These are phyloP conservation scores for Lycium ferocissimum DNA, from an alignment of 257 asterid genomes.

Conservation along the genomic window DNA sequence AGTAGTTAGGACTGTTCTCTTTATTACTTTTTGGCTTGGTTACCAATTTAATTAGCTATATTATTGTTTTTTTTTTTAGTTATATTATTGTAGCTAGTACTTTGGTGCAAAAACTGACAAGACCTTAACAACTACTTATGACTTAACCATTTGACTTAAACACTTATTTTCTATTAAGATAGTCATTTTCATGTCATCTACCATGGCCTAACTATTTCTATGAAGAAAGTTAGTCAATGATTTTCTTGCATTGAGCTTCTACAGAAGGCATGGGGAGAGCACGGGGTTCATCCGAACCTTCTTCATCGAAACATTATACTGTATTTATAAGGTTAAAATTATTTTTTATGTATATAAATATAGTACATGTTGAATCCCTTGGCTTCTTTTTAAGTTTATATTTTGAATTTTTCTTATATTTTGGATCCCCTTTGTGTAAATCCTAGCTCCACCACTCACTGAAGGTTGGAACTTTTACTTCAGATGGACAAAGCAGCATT, in stretches of 20 bases:
- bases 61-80: neutral
- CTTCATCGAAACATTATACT: no score
- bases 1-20: neutral
- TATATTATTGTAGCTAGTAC: constrained; percentile 11
- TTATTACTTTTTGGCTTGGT: neutral
- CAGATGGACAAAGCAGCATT: constrained; percentile 93
- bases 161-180: constrained; percentile 20
- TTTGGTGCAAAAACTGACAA: neutral
- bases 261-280: neutral
- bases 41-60: neutral
- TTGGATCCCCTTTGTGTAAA: no score
- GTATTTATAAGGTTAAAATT: no score
- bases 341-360: no score
- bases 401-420: no score
- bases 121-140: neutral
- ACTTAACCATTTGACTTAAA: constrained; percentile 4
- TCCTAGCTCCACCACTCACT: no score
- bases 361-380: no score
- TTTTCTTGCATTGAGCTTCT: neutral
- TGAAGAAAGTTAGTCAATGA: neutral
- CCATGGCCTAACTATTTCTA: neutral
- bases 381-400: no score
- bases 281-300: no score
- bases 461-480: neutral
- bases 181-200: constrained; percentile 35